These are phyloP conservation scores for Hyphopichia homilentoma DNA, from an alignment of 805 yeast genomes.

Conservation along the genomic window DNA sequence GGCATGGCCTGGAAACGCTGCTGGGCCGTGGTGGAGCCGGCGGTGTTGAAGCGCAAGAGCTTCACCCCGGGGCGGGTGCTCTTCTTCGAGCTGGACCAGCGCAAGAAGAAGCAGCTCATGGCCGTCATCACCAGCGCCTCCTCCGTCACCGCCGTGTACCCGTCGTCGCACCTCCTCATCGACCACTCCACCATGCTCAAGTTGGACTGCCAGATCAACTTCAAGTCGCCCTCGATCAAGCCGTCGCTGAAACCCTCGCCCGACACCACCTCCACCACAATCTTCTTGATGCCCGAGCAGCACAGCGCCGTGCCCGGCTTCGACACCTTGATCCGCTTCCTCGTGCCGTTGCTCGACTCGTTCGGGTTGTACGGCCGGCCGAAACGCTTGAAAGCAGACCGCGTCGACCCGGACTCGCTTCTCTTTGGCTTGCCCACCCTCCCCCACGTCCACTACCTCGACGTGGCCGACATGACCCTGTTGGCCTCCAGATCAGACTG, in stretches of 20 bases:
- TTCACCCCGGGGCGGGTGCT: constrained; percentile 61
- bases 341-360: constrained; percentile 38
- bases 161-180: constrained; percentile 74
- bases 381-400: constrained; percentile 37
- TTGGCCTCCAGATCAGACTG: constrained; percentile 19
- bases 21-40: constrained; percentile 82
- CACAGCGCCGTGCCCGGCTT: constrained; percentile 47
- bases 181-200: constrained; percentile 88
- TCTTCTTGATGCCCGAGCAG: constrained; percentile 43
- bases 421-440: constrained; percentile 44
- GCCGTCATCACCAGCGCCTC: constrained; percentile 71
- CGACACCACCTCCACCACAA: constrained; percentile 39
- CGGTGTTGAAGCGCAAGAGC: constrained; percentile 46
- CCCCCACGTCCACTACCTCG: constrained; percentile 42
- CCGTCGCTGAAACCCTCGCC: constrained; percentile 25
- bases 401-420: constrained; percentile 37
- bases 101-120: constrained; percentile 65
- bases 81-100: constrained; percentile 82
- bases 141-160: constrained; percentile 87
- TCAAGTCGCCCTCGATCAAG: constrained; percentile 42
- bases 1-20: constrained; percentile 98
- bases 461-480: constrained; percentile 24
- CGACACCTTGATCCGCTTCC: constrained; percentile 44
- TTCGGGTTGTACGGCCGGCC: constrained; percentile 47
- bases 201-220: constrained; percentile 74